These are phyloP conservation scores for Crassisporium funariophilum DNA, from an alignment of 768 basidiomycete genomes.

Conservation along the genomic window DNA sequence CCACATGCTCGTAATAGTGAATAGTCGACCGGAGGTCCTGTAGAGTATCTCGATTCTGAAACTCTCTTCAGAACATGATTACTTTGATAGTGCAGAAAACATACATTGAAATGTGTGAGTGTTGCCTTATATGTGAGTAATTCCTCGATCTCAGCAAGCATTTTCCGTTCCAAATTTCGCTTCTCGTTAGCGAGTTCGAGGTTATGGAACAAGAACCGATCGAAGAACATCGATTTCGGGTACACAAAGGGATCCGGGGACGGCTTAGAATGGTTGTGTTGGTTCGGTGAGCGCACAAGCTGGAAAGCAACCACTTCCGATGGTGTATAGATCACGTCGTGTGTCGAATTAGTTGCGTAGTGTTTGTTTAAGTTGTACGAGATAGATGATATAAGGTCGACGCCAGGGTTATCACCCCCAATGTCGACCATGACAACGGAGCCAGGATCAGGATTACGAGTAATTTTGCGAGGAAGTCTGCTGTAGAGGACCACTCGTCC, in stretches of 20 bases:
- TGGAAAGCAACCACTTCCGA: slow-evolving; percentile 69
- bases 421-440: slow-evolving; percentile 56
- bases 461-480: slow-evolving; percentile 20
- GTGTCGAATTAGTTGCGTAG: slow-evolving; percentile 34
- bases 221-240: slow-evolving; percentile 69
- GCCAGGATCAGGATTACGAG: slow-evolving; percentile 32
- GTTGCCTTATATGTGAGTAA: slow-evolving; percentile 47
- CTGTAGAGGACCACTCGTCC: slow-evolving; percentile 43
- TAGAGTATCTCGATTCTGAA: slow-evolving; percentile 63
- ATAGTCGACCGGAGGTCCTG: slow-evolving; percentile 62
- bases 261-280: slow-evolving; percentile 22
- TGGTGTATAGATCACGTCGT: slow-evolving; percentile 62
- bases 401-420: slow-evolving; percentile 40
- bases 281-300: slow-evolving; percentile 25
- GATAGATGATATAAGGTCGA: slow-evolving; percentile 64
- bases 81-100: slow-evolving; percentile 19
- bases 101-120: slow-evolving; percentile 58
- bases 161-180: slow-evolving; percentile 35
- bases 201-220: slow-evolving; percentile 69
- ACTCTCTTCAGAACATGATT: not conserved
- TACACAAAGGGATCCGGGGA: slow-evolving; percentile 52
- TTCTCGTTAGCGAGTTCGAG: slow-evolving; percentile 45
- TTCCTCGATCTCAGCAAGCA: slow-evolving; percentile 49
- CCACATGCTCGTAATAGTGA: slow-evolving; percentile 73
- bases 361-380: slow-evolving; percentile 40